Evolutionary conservation across 2,329 filamentous ascomycete genomes (phyloP), one percentile per base, ranked within the genome.

Genomic region (Fusarium avenaceum): DNA sequence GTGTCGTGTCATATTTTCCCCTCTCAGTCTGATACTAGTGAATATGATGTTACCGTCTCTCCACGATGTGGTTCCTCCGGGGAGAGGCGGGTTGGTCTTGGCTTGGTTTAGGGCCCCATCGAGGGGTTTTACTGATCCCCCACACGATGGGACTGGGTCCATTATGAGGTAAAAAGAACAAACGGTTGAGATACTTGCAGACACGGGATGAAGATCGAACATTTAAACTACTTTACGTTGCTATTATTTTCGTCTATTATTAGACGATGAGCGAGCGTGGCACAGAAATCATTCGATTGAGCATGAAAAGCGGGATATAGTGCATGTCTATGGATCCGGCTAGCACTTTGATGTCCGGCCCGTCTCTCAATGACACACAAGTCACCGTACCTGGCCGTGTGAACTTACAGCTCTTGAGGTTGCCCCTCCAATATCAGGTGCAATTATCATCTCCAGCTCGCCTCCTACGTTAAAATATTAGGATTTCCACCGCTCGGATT

Each of bases 31-130:
- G 17, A 38, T 17, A 38, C 28, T 33, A 13, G 30, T 35, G 19
- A 20, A n/a, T 6, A 48, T 48, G 24, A 39, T 47, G 43, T 14
- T 47, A 40, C 32, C 30, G 9, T 26, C 15, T 44, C 53, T 57
- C 44, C 49, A 55, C 45, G 59, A 56, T 48, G 52, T 55, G 55
- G 55, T 28, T 33, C 56, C 28, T 30, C 62, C 60, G 53, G 64
- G 64, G 65, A 47, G 50, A 53, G 28, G 32, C 59, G 60, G 60
- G 33, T 60, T 55, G 24, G 42, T n/a, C 61, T 64, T 64, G 60
- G 61, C 61, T 35, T 52, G 57, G 42, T 33, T 54, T 38, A 20
- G 49, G 17, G 33, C n/a, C 17, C 33, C 33, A 38, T 38, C 33
- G 33, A 30, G 28, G 17, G 7, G 4, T n/a, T 17, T 38, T n/a